Evolutionary conservation across 208 protist species (phyloP).

Genomic region (Wallacemonas rigidus): DNA sequence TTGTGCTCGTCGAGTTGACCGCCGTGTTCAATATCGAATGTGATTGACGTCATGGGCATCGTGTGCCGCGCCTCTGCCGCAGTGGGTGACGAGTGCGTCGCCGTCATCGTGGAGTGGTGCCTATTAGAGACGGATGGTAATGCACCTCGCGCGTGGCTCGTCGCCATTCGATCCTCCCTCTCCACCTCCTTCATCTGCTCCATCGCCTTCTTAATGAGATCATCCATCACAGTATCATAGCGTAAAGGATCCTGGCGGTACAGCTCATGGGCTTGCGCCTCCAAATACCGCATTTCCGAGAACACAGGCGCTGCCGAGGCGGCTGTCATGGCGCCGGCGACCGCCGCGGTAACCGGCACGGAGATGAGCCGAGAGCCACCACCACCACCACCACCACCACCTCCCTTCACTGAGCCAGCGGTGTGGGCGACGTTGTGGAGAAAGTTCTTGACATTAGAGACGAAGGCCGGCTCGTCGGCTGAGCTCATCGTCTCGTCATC

Average conservation of each 20-base stretch:
- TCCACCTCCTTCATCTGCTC: constrained; percentile 26
- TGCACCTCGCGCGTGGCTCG: not conserved
- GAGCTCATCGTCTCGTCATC: not conserved
- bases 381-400: not conserved
- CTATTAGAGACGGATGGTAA: not conserved
- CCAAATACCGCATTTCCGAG: constrained; percentile 57
- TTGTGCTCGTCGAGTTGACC: not conserved
- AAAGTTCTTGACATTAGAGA: constrained; percentile 13
- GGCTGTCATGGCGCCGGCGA: constrained; percentile 27
- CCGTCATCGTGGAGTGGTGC: not conserved
- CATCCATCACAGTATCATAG: constrained; percentile 83
- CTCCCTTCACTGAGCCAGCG: not conserved
- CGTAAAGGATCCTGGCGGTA: constrained; percentile 77
- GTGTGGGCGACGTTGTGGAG: constrained; percentile 3
- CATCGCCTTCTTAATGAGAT: constrained; percentile 51
- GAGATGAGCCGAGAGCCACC: constrained; percentile 12
- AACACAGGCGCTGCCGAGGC: constrained; percentile 24
- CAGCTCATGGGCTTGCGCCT: constrained; percentile 70
- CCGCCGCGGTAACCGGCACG: constrained; percentile 28
- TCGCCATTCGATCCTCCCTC: not conserved
- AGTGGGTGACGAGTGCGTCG: not conserved
- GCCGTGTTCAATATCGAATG: constrained; percentile 5
- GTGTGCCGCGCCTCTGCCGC: not conserved
- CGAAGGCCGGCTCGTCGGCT: not conserved
- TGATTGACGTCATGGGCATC: constrained; percentile 6